Conservation (phyloP, 352 stramenopile species). For the Globisporangium spiculum region DNA sequence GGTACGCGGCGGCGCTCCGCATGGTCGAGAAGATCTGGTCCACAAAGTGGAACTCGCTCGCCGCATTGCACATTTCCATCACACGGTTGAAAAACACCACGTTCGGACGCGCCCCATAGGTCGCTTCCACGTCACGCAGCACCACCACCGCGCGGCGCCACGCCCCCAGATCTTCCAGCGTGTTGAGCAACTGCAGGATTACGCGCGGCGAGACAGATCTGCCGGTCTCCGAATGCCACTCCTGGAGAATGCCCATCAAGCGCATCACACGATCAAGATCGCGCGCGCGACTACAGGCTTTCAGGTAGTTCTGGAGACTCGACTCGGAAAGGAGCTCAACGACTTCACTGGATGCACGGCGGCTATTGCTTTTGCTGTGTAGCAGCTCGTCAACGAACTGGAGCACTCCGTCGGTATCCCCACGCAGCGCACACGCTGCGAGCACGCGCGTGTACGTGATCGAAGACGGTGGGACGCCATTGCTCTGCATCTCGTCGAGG, state of each 20-base stretch:
- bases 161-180: conserved; percentile 38
- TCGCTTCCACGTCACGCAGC: conserved; percentile 36
- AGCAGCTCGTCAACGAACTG: conserved; percentile 31
- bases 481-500: conserved; percentile 34
- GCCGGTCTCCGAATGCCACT: conserved; percentile 29
- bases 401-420: conserved; percentile 37
- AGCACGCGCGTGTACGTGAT: conserved; percentile 34
- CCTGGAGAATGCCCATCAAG: conserved; percentile 29
- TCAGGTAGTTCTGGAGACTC: conserved; percentile 41
- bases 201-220: conserved; percentile 24
- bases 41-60: conserved; percentile 42
- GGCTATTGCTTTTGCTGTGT: neutral
- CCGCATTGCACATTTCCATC: conserved; percentile 69
- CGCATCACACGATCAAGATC: conserved; percentile 35
- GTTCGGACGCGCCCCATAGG: conserved; percentile 43
- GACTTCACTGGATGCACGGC: conserved; percentile 7
- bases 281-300: conserved; percentile 26
- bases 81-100: conserved; percentile 48
- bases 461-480: conserved; percentile 11
- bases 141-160: conserved; percentile 50
- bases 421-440: conserved; percentile 36
- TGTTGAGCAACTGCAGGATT: conserved; percentile 44
- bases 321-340: conserved; percentile 27
- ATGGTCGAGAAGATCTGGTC: conserved; percentile 72
- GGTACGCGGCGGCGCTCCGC: conserved; percentile 45